These are phyloP conservation scores for Russula sp. DNA, from an alignment of 768 basidiomycete species.

Conservation along the genomic window DNA sequence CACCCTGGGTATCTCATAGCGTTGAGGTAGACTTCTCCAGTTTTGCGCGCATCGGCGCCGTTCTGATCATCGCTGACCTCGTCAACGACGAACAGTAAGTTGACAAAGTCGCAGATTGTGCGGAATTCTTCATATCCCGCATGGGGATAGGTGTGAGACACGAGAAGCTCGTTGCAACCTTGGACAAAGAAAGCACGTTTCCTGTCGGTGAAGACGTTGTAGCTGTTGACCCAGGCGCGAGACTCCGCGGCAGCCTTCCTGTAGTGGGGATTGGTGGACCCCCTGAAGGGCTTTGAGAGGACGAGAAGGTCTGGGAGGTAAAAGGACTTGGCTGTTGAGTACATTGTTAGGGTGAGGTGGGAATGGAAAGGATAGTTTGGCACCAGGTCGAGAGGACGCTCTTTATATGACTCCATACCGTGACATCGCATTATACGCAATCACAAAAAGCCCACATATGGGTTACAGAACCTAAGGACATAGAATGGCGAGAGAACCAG, in stretches of 20 bases:
- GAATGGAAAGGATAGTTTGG: neutral
- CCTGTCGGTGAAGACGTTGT: slow-evolving; percentile 52
- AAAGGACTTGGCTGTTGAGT: slow-evolving; percentile 32
- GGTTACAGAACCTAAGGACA: neutral
- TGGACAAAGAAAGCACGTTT: slow-evolving; percentile 60
- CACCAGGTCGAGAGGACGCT: neutral
- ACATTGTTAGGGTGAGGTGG: neutral
- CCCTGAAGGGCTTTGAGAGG: slow-evolving; percentile 40
- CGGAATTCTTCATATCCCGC: slow-evolving; percentile 55
- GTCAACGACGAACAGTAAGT: slow-evolving; percentile 53
- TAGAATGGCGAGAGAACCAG: neutral
- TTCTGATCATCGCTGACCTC: slow-evolving; percentile 66
- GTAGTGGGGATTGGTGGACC: slow-evolving; percentile 55
- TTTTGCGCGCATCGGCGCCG: slow-evolving; percentile 49
- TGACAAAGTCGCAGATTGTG: slow-evolving; percentile 57
- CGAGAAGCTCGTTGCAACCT: slow-evolving; percentile 57
- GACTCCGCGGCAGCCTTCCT: slow-evolving; percentile 52
- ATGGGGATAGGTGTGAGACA: slow-evolving; percentile 58
- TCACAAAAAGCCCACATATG: neutral
- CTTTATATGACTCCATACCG: slow-evolving; percentile 6
- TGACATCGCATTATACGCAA: slow-evolving; percentile 10
- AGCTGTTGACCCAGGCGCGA: slow-evolving; percentile 59
- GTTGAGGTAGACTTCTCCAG: slow-evolving; percentile 49
- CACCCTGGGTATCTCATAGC: slow-evolving; percentile 50
- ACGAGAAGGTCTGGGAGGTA: slow-evolving; percentile 52